Evolutionary conservation across 225 moss, liverwort and hornwort species (phyloP).

Genomic region (Physcomitrium patens): DNA sequence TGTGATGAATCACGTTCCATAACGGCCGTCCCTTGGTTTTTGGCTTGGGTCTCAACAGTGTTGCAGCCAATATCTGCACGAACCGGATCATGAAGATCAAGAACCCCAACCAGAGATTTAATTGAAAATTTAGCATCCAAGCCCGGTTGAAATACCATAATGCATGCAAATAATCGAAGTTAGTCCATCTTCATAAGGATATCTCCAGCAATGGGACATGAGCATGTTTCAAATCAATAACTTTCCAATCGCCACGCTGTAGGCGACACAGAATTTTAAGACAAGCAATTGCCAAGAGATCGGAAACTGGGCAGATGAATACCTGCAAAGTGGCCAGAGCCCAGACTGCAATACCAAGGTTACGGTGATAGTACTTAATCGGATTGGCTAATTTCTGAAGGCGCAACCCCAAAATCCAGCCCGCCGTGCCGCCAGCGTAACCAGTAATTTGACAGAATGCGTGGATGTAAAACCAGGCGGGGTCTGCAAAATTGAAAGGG

Average conservation of each 20-base stretch:
- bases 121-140: neutral
- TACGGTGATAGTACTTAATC: constrained; percentile 27
- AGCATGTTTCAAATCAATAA: too few relatives aligned
- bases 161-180: too few relatives aligned
- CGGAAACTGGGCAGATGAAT: neutral
- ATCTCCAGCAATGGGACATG: too few relatives aligned
- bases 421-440: constrained; percentile 30
- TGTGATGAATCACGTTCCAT: constrained; percentile 38
- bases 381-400: constrained; percentile 22
- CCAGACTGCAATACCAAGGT: constrained; percentile 37
- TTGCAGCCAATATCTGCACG: constrained; percentile 29
- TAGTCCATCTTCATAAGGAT: too few relatives aligned
- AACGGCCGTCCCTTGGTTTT: constrained; percentile 19
- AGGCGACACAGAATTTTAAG: too few relatives aligned
- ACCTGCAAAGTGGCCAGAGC: constrained; percentile 43
- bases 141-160: too few relatives aligned
- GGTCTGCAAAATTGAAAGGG: constrained; percentile 23
- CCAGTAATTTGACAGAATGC: constrained; percentile 27
- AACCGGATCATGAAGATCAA: neutral
- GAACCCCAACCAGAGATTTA: too few relatives aligned
- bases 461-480: constrained; percentile 35
- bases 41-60: constrained; percentile 22
- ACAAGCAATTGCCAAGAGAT: too few relatives aligned
- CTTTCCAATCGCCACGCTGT: too few relatives aligned
- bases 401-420: constrained; percentile 31